Evolutionary conservation across 345 rosid species (phyloP).

Genomic region (Microthlaspi erraticum): DNA sequence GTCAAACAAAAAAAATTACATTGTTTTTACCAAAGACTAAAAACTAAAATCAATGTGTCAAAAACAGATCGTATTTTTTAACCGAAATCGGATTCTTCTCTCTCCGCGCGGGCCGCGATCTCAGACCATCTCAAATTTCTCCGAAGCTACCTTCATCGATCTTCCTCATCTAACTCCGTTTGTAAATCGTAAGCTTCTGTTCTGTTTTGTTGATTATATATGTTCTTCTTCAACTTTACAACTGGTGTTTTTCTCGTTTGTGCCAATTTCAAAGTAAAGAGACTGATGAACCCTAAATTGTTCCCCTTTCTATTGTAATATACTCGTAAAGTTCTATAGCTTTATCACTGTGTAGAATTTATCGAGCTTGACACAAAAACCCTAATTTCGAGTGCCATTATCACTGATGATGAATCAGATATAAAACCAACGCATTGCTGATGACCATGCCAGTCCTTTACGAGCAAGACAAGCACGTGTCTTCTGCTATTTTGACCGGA

Average conservation of each 20-base stretch:
- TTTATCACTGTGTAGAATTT: no score
- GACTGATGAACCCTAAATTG: conserved; percentile 34
- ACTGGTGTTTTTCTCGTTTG: background rate
- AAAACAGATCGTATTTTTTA: background rate
- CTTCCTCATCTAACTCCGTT: conserved; percentile 12
- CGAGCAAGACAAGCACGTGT: conserved; percentile 67
- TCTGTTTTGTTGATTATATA: background rate
- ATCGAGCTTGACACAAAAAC: conserved; percentile 11
- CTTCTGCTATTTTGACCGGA: conserved; percentile 62
- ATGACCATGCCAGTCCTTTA: conserved; percentile 50
- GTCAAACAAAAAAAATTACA: background rate
- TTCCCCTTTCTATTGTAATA: background rate
- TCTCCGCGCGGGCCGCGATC: conserved; percentile 9
- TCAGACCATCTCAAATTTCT: conserved; percentile 4
- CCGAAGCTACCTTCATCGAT: conserved; percentile 20
- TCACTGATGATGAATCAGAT: conserved; percentile 25
- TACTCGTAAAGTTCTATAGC: background rate
- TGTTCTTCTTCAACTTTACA: background rate
- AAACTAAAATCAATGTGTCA: background rate
- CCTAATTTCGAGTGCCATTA: conserved; percentile 27
- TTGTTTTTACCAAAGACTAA: background rate
- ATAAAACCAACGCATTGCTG: conserved; percentile 17
- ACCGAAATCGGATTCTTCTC: conserved; percentile 10
- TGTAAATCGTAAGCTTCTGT: conserved; percentile 25
- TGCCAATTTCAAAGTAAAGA: conserved; percentile 11